These are phyloP conservation scores for Penicillium corylophilum DNA, from an alignment of 2,329 filamentous ascomycete genomes.

Conservation along the genomic window DNA sequence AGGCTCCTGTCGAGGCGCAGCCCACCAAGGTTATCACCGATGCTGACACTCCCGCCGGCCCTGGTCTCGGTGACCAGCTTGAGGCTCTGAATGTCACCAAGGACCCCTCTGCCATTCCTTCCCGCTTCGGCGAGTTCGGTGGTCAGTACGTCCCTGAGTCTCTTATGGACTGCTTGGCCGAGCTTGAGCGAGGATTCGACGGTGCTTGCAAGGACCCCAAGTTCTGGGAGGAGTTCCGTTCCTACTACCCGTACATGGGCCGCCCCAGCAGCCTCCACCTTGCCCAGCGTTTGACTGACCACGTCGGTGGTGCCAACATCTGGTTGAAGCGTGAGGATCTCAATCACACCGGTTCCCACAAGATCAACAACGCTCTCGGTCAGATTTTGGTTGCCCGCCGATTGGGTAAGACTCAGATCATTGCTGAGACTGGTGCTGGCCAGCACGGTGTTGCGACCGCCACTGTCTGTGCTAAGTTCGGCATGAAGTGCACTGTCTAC, in stretches of 20 bases:
- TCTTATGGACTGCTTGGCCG: slow-evolving; percentile 90
- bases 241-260: slow-evolving; percentile 97
- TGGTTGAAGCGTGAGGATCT: slow-evolving; percentile 97
- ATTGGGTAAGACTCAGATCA: slow-evolving; percentile 93
- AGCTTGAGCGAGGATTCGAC: slow-evolving; percentile 90
- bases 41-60: slow-evolving; percentile 54
- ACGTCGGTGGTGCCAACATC: slow-evolving; percentile 90
- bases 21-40: slow-evolving; percentile 67
- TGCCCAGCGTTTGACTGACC: slow-evolving; percentile 81
- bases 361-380: slow-evolving; percentile 98
- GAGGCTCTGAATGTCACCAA: slow-evolving; percentile 71
- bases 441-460: slow-evolving; percentile 98
- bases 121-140: slow-evolving; percentile 92
- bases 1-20: slow-evolving; percentile 47
- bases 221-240: slow-evolving; percentile 97
- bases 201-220: slow-evolving; percentile 78
- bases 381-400: slow-evolving; percentile 83
- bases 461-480: slow-evolving; percentile 96
- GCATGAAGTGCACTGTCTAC: slow-evolving; percentile 96
- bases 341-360: slow-evolving; percentile 97
- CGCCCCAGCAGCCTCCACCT: slow-evolving; percentile 88
- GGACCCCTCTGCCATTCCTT: slow-evolving; percentile 63
- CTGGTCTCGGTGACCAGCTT: slow-evolving; percentile 77
- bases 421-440: slow-evolving; percentile 94
- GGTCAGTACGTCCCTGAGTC: slow-evolving; percentile 97